A percentile compares a stretch with the other conserved stretches of the same genome.
These are phyloP conservation scores for Hydrangea macrophylla DNA, from an alignment of 148 eudicot species.

Conservation along the genomic window DNA sequence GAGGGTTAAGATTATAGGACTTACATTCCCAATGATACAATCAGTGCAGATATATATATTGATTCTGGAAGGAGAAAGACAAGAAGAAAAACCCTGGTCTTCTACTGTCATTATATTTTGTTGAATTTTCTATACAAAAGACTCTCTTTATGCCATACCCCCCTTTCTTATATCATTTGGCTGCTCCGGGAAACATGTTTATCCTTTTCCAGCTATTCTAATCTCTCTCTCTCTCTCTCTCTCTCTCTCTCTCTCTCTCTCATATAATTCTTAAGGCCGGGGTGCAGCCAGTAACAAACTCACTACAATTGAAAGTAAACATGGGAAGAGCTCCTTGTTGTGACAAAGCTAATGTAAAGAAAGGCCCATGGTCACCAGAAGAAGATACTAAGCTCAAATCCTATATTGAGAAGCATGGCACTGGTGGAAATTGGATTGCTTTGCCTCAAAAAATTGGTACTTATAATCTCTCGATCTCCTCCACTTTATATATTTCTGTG, in stretches of 20 bases:
- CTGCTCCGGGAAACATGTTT: slow-evolving; percentile 32
- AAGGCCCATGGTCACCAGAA: slow-evolving; percentile 72
- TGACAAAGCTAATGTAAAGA: slow-evolving; percentile 67
- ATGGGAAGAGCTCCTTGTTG: slow-evolving; percentile 86
- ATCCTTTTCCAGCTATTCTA: slow-evolving; percentile 32
- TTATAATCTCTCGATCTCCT: neutral
- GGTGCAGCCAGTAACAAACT: neutral
- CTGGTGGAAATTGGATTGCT: slow-evolving; percentile 68
- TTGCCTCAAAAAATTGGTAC: slow-evolving; percentile 67
- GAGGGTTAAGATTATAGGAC: too few relatives aligned
- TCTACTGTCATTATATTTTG: slow-evolving; percentile 23
- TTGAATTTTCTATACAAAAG: slow-evolving; percentile 11
- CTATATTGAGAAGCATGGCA: slow-evolving; percentile 57
- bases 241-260: slow-evolving; percentile 17
- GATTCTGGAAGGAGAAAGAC: slow-evolving; percentile 39
- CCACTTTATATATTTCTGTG: neutral
- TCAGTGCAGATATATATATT: neutral
- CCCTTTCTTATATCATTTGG: slow-evolving; percentile 12
- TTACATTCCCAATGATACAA: too few relatives aligned
- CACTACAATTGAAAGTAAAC: neutral
- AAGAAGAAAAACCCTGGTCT: slow-evolving; percentile 36
- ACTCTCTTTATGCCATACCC: slow-evolving; percentile 28
- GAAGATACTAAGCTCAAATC: slow-evolving; percentile 61
- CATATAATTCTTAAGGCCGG: slow-evolving; percentile 1
- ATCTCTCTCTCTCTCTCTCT: slow-evolving; percentile 21